Base-by-base conservation (phyloP, 2,329 filamentous ascomycete genomes). In the Falciphora oryzae region DNA sequence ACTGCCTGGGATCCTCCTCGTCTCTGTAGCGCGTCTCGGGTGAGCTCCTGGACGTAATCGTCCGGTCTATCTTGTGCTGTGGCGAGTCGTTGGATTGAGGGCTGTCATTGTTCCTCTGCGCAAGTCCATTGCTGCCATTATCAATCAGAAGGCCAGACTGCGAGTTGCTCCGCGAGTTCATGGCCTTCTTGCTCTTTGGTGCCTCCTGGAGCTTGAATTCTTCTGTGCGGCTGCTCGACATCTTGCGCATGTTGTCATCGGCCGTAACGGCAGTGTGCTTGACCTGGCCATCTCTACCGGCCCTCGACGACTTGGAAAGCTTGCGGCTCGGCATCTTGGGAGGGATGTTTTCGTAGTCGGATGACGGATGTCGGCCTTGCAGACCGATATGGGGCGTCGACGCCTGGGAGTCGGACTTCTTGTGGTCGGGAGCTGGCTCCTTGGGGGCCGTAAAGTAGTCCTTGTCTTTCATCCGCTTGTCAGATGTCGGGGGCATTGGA, bases 351-450 rank as follows among this genome's bases (percentile, higher is more conserved):
- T 85, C 80, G 29, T 86, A 77, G 14, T 89, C 85, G 3, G 87
- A 85, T 0, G 87, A 88, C 5, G 82, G 77, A 66, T 86, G 83
- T 59, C 90, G 85, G 2, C 86, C 86, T 75, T 96, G 92, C 73
- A 93, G 96, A 28, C 92, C 90, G 70, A 96, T 96, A 72, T 97
- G 93, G n/a, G 93, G 92, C 22, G 91, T 93, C 2, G 87, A 84
- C 66, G 79, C 74, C 64, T 80, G 78, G 1, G 82, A 83, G 58
- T 83, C 83, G 22, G 71, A 72, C 61, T 80, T 81, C 69, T 77
- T 82, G 63, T 85, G 80, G 3, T 75, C 68, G 22, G 76, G 69
- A 2, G 73, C 66, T 28, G 75, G 69, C n/a, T 76, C 67, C 7
- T 77, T 70, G 62, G 75, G 16, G 8, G 38, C 38, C 18, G 38